Percentiles rank a stretch among this genome's conserved stretches.
These are phyloP conservation scores for Tulasnella sp. DNA, from an alignment of 768 basidiomycete species.

Conservation along the genomic window DNA sequence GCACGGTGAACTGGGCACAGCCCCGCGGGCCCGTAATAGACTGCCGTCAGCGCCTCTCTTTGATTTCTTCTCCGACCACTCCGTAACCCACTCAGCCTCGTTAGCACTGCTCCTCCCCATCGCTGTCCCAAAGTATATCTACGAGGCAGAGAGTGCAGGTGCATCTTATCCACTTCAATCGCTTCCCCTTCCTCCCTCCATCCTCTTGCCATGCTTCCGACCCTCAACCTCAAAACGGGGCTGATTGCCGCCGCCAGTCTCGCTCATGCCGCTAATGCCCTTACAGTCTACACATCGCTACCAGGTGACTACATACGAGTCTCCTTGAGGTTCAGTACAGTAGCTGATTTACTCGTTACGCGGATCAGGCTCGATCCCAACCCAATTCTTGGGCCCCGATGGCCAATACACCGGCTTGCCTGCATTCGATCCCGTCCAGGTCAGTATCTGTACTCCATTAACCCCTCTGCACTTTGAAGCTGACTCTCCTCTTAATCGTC, in stretches of 20 bases:
- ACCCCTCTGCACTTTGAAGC: not conserved
- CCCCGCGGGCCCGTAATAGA: not conserved
- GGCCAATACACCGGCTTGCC: conserved; percentile 13
- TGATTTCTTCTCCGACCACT: not conserved
- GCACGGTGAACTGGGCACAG: not conserved
- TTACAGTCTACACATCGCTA: conserved; percentile 12
- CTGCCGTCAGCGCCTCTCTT: not conserved
- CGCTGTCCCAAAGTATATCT: not conserved
- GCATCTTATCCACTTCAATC: not conserved
- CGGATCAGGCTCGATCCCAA: conserved; percentile 13
- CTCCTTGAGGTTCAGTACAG: not conserved
- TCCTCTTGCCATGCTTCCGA: not conserved
- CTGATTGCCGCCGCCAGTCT: conserved; percentile 2
- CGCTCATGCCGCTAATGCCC: conserved; percentile 6
- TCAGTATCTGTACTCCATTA: not conserved
- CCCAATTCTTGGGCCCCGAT: conserved; percentile 14
- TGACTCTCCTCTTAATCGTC: not conserved
- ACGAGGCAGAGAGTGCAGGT: not conserved
- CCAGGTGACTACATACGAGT: not conserved
- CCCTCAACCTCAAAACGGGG: conserved; percentile 8
- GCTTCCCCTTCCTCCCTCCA: not conserved
- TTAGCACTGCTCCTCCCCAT: not conserved
- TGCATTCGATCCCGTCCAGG: conserved; percentile 18
- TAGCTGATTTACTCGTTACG: not conserved
- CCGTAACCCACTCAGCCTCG: not conserved